A percentile compares a stretch with the other conserved stretches of the same genome.
Conservation (phyloP, 768 basidiomycete species). For the Kwoniella botswanensis region DNA sequence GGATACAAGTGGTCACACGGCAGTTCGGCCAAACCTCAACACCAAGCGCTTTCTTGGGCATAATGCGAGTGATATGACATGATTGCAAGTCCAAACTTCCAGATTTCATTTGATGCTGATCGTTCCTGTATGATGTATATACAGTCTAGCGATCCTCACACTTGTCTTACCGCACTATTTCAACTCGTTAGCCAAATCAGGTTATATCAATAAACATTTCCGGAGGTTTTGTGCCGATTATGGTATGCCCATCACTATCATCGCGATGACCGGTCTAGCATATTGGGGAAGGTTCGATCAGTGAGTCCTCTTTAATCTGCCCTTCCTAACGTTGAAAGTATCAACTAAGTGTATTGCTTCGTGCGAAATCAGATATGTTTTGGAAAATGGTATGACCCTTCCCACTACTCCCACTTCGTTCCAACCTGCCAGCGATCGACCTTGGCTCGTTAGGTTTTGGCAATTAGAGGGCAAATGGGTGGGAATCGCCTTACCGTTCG, state of each 20-base stretch:
- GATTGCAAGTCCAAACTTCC: not conserved
- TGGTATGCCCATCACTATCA: slow-evolving; percentile 84
- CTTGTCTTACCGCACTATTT: slow-evolving; percentile 76
- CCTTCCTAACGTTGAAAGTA: not conserved
- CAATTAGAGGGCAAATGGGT: slow-evolving; percentile 85
- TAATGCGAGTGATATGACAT: slow-evolving; percentile 42
- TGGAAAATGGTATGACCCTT: slow-evolving; percentile 62
- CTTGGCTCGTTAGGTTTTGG: slow-evolving; percentile 90
- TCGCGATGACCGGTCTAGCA: slow-evolving; percentile 75
- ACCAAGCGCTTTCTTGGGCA: slow-evolving; percentile 49
- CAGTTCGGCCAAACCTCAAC: slow-evolving; percentile 64
- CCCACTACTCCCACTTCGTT: slow-evolving; percentile 71
- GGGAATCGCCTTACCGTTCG: slow-evolving; percentile 85
- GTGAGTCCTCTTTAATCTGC: slow-evolving; percentile 46
- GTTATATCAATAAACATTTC: slow-evolving; percentile 74
- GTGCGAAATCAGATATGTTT: slow-evolving; percentile 58
- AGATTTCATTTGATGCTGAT: not conserved
- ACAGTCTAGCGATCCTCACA: slow-evolving; percentile 79
- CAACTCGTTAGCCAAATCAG: slow-evolving; percentile 67
- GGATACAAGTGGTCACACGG: slow-evolving; percentile 78
- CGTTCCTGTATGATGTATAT: slow-evolving; percentile 62
- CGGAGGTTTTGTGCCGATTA: slow-evolving; percentile 82
- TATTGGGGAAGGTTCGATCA: slow-evolving; percentile 82
- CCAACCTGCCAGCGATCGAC: slow-evolving; percentile 69
- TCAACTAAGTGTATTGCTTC: not conserved